Base-by-base conservation (phyloP, 495 filamentous ascomycete genomes). In the Penicillium lagena region DNA sequence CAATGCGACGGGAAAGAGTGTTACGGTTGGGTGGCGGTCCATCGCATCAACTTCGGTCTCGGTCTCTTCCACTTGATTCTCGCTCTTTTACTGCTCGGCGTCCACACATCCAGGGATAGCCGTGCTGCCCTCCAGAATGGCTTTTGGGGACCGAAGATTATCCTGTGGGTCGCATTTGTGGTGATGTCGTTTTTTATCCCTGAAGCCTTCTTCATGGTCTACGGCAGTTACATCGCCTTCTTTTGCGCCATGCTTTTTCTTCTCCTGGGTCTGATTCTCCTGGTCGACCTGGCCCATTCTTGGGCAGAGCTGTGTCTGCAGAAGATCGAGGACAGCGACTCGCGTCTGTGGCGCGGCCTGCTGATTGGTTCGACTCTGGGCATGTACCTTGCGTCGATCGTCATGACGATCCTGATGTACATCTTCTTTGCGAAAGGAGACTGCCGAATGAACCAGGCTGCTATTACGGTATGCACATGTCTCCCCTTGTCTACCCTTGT, bases 321-420 rank as follows among this genome's bases (percentile, higher is more conserved):
- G 51, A 89, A 93, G 72, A 96, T 98, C 50, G 94, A 97, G 55
- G 79, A 87, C 35, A 82, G 77, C 44, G 91, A 96, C 62, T 95
- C 91, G 12, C 74, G 75, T 31, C 55, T 83, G 29, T 98, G 93
- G 93, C 78, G 90, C 30, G 78, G 78, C 9, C 68, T 98, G 41
- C 76, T 98, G 9, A 88, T 98, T 54, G 88, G 90, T 40, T 95
- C 89, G 13, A 96, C 93, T 2, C 66, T 97, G 29, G 82, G 85
- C 61, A 97, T 97, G 93, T 98, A 95, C 70, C 62, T 96, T 46
- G 80, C 78, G 12, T 89, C 88, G 13, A 64, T 96, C 28, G 89
- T 83, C 46, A 93, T 97, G 87, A 97, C 91, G 9, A 84, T 96
- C 50, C 59, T 98, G 52, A 94, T 95, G 83, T 98, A 96, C 72